Percentiles rank a stretch among this genome's conserved stretches.
Evolutionary conservation across 78 protist genomes (phyloP).

Genomic region (Dictyostelium firmibasis): DNA sequence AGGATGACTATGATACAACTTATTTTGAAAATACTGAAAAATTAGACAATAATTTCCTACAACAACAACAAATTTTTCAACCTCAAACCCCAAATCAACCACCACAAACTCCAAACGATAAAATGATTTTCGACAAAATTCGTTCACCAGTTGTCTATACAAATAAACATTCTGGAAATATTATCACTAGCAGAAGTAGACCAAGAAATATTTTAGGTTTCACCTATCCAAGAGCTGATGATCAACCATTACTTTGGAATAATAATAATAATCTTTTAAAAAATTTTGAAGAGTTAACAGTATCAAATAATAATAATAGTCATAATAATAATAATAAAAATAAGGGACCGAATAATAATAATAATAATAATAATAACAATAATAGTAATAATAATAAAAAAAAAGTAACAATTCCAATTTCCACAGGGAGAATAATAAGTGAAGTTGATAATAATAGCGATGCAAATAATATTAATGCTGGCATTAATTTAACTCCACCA

Average conservation of each 20-base stretch:
- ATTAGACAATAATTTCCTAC: not conserved
- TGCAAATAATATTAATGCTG: not conserved
- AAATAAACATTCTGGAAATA: constrained; percentile 43
- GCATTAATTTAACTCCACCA: not conserved
- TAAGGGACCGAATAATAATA: no score
- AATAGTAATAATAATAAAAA: not conserved
- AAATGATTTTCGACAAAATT: not conserved
- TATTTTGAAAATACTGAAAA: constrained; percentile 62
- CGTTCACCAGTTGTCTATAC: constrained; percentile 44
- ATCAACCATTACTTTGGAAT: constrained; percentile 49
- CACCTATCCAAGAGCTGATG: constrained; percentile 60
- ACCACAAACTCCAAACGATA: not conserved
- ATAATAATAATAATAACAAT: not conserved
- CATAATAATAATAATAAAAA: not conserved
- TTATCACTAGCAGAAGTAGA: constrained; percentile 10
- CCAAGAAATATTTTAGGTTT: constrained; percentile 65
- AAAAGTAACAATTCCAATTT: not conserved
- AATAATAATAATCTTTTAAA: not conserved
- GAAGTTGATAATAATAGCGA: not conserved
- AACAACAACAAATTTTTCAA: not conserved
- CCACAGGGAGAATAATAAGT: not conserved
- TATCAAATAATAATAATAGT: not conserved
- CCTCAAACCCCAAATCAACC: not conserved
- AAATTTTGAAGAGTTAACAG: not conserved
- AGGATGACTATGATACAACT: constrained; percentile 54